phyloP scores from a whole-genome alignment of 805 yeast species.

The Komagataella pseudopastoris region DNA sequence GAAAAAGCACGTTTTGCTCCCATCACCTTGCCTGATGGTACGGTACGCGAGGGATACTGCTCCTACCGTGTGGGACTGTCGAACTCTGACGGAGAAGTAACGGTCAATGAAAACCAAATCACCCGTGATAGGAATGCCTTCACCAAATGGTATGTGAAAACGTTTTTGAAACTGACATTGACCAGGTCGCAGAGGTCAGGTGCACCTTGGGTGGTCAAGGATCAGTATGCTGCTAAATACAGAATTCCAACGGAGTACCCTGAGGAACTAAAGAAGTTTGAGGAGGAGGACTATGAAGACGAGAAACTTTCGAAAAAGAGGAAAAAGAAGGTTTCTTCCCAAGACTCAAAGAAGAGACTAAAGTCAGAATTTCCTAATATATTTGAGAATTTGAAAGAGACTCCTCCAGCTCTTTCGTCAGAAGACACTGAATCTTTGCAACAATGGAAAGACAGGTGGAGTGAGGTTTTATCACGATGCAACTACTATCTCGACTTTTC shows the following conservation, averaged over 20 bases:
- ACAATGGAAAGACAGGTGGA: conserved; percentile 41
- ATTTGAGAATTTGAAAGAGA: conserved; percentile 20
- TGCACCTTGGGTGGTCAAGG: conserved; percentile 91
- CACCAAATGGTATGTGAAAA: conserved; percentile 81
- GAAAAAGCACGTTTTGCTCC: conserved; percentile 76
- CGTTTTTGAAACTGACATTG: conserved; percentile 72
- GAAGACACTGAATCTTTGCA: conserved; percentile 29
- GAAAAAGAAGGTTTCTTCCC: not conserved
- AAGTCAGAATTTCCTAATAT: conserved; percentile 7
- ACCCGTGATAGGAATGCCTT: conserved; percentile 75
- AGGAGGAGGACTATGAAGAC: conserved; percentile 10
- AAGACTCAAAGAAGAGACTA: not conserved
- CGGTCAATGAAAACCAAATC: conserved; percentile 62
- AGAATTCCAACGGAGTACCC: conserved; percentile 53
- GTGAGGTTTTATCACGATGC: conserved; percentile 30
- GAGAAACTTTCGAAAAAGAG: conserved; percentile 3
- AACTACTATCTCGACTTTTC: conserved; percentile 35
- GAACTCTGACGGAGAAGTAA: conserved; percentile 33
- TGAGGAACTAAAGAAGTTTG: conserved; percentile 28
- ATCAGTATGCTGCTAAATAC: conserved; percentile 57
- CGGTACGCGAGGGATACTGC: conserved; percentile 29
- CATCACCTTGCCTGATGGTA: conserved; percentile 21
- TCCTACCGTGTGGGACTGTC: conserved; percentile 59
- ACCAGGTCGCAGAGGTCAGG: conserved; percentile 74
- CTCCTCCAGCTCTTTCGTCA: conserved; percentile 18